Percentiles rank a stretch among this genome's conserved stretches.
phyloP scores from a whole-genome alignment of 306 rosid genomes.

The Dalbergia cultrata region DNA sequence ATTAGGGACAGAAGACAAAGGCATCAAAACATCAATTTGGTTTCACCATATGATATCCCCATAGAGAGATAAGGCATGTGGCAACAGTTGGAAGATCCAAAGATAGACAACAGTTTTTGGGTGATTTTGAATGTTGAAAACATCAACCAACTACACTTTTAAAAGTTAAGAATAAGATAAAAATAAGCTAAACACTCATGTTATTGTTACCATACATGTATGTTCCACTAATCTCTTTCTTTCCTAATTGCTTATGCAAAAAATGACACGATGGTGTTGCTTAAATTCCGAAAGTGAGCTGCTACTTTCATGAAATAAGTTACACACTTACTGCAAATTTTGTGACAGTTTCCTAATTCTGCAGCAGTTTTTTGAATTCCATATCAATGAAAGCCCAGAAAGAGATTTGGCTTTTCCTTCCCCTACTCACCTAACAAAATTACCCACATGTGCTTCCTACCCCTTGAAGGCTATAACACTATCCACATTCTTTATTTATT shows the following conservation, averaged over 20 bases:
- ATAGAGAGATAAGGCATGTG: not conserved
- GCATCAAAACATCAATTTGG: not conserved
- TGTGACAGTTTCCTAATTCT: conserved; percentile 20
- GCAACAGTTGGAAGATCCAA: not conserved
- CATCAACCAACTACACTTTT: not conserved
- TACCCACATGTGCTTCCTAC: not conserved
- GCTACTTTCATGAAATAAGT: not conserved
- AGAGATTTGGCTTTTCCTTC: conserved; percentile 1
- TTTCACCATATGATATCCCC: not conserved
- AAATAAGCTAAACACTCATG: not conserved
- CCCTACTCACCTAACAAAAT: not conserved
- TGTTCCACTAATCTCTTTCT: not conserved
- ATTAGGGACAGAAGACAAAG: conserved; percentile 3
- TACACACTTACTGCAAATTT: not conserved
- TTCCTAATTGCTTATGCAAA: not conserved
- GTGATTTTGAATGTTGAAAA: not conserved
- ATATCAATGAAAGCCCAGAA: not conserved
- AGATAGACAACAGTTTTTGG: not conserved
- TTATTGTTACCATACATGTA: not conserved
- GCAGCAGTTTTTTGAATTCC: not conserved
- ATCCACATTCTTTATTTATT: not conserved
- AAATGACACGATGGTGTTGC: not conserved
- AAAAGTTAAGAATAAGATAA: not conserved
- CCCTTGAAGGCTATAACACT: not conserved
- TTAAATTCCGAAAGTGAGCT: not conserved